These are phyloP conservation scores for Xylaria digitata DNA, from an alignment of 2,329 filamentous ascomycete species.

Conservation along the genomic window DNA sequence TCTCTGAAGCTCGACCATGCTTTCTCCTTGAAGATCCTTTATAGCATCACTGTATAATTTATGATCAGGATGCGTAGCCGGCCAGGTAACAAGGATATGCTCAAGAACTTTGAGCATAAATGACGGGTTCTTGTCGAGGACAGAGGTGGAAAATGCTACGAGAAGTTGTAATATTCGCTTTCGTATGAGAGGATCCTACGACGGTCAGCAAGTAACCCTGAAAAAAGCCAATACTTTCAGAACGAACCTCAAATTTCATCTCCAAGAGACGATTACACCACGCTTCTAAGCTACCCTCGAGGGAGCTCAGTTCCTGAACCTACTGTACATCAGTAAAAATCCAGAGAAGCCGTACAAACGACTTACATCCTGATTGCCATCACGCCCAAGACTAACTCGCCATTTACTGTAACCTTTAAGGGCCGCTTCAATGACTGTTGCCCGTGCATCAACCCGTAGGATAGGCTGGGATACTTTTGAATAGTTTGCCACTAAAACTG, in stretches of 20 bases:
- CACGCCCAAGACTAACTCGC: conserved; percentile 54
- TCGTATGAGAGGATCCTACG: conserved; percentile 80
- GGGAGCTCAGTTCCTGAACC: conserved; percentile 63
- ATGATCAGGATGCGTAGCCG: conserved; percentile 76
- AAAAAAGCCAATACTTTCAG: neutral
- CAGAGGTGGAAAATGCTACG: conserved; percentile 85
- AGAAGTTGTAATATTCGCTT: conserved; percentile 84
- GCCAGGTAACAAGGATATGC: conserved; percentile 86
- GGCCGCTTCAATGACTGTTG: conserved; percentile 87
- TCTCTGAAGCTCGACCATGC: conserved; percentile 87
- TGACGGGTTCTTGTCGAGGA: conserved; percentile 77
- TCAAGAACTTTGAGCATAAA: conserved; percentile 93
- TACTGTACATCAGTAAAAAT: conserved; percentile 44
- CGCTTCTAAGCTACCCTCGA: conserved; percentile 73
- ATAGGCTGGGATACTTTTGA: conserved; percentile 77
- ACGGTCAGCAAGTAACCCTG: conserved; percentile 37
- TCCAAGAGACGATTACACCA: conserved; percentile 80
- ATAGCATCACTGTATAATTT: conserved; percentile 86
- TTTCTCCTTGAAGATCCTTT: conserved; percentile 86
- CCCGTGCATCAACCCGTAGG: conserved; percentile 86
- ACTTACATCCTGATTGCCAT: conserved; percentile 42
- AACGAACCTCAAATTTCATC: conserved; percentile 72
- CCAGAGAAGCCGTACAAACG: neutral
- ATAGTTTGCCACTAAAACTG: conserved; percentile 63
- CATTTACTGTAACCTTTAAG: conserved; percentile 91